Conservation (phyloP, 805 yeast genomes). For the Kodamaea restingae region DNA sequence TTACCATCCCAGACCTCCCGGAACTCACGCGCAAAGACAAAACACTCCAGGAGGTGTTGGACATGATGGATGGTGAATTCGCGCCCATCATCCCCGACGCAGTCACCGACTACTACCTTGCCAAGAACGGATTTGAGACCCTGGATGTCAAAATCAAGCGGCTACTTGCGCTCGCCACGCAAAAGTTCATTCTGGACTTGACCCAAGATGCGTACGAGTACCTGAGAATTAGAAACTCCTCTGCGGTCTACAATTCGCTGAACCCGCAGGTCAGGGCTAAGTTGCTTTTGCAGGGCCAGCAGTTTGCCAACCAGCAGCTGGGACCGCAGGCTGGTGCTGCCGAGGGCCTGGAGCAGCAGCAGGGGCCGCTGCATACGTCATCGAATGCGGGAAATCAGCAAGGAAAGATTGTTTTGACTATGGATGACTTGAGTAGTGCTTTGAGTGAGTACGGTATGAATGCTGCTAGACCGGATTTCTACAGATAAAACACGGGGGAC, state of each 20-base stretch:
- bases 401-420: slow-evolving; percentile 81
- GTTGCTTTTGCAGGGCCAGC: slow-evolving; percentile 67
- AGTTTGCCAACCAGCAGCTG: slow-evolving; percentile 39
- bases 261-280: slow-evolving; percentile 85
- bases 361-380: slow-evolving; percentile 28
- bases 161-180: slow-evolving; percentile 89
- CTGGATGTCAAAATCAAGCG: slow-evolving; percentile 72
- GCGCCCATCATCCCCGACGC: slow-evolving; percentile 93
- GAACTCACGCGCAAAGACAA: slow-evolving; percentile 75
- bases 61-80: slow-evolving; percentile 81
- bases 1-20: slow-evolving; percentile 49
- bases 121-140: slow-evolving; percentile 80
- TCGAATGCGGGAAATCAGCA: slow-evolving; percentile 50
- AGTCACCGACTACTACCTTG: slow-evolving; percentile 86
- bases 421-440: slow-evolving; percentile 91
- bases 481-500: too few species aligned
- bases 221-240: slow-evolving; percentile 83
- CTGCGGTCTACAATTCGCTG: slow-evolving; percentile 78
- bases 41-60: slow-evolving; percentile 76
- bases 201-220: slow-evolving; percentile 97
- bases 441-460: slow-evolving; percentile 90
- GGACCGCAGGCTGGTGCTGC: slow-evolving; percentile 18
- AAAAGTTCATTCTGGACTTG: slow-evolving; percentile 87
- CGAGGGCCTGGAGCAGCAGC: slow-evolving; percentile 28
- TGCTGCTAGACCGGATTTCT: slow-evolving; percentile 88